Evolutionary conservation across 2,329 filamentous ascomycete genomes (phyloP).

Genomic region (Hypocrella siamensis): DNA sequence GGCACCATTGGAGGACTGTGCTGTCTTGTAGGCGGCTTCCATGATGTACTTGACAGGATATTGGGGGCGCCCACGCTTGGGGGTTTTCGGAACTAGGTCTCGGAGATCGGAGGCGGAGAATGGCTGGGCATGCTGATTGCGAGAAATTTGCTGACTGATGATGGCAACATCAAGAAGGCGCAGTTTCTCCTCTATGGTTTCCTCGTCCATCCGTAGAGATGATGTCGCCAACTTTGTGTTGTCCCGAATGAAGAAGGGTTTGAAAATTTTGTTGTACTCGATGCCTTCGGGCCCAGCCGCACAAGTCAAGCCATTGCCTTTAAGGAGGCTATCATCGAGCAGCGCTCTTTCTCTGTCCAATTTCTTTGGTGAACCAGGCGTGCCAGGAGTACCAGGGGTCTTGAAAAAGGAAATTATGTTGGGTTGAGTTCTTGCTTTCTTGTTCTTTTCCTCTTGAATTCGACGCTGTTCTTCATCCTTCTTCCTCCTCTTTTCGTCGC

Average conservation of each 20-base stretch:
- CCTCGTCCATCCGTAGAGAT: conserved; percentile 40
- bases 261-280: conserved; percentile 56
- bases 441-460: conserved; percentile 27
- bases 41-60: conserved; percentile 47
- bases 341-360: conserved; percentile 14
- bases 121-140: conserved; percentile 13
- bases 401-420: conserved; percentile 30
- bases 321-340: conserved; percentile 13
- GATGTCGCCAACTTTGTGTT: conserved; percentile 55
- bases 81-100: conserved; percentile 21
- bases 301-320: conserved; percentile 9
- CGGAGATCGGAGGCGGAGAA: conserved; percentile 33
- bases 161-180: conserved; percentile 37
- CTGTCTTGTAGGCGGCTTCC: conserved; percentile 33
- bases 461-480: conserved; percentile 31
- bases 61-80: conserved; percentile 29
- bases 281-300: conserved; percentile 15
- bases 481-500: conserved; percentile 29
- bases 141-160: conserved; percentile 27
- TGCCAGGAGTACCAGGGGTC: conserved; percentile 15
- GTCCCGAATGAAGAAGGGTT: conserved; percentile 65
- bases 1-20: conserved; percentile 19
- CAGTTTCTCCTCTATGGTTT: conserved; percentile 35
- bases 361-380: conserved; percentile 25
- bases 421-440: conserved; percentile 31